These are phyloP conservation scores for Phtheirospermum japonicum DNA, from an alignment of 257 asterid genomes.

Conservation along the genomic window DNA sequence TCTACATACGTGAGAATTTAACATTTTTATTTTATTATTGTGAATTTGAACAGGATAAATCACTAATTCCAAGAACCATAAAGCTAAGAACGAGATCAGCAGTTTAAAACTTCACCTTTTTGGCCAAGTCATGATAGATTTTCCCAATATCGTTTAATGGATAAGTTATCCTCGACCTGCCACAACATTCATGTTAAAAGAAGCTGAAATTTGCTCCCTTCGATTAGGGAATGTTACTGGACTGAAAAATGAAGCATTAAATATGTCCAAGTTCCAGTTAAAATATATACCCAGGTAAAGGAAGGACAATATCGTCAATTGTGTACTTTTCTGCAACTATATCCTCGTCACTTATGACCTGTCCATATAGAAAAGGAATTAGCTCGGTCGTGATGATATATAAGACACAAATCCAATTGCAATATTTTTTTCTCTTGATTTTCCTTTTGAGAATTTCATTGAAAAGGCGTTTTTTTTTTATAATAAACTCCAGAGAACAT, in stretches of 20 bases:
- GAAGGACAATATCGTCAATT: slow-evolving; percentile 77
- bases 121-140: slow-evolving; percentile 65
- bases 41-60: not conserved
- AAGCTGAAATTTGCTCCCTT: slow-evolving; percentile 18
- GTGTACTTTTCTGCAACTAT: slow-evolving; percentile 59
- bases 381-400: slow-evolving; percentile 5
- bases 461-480: slow-evolving; percentile 3
- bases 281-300: slow-evolving; percentile 82
- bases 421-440: not conserved
- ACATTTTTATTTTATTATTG: not conserved
- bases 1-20: slow-evolving; percentile 20
- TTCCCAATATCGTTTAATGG: slow-evolving; percentile 75
- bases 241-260: slow-evolving; percentile 17
- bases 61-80: not conserved
- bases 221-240: not conserved
- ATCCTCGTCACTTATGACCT: slow-evolving; percentile 79
- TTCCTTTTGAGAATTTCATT: not conserved
- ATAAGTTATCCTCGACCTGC: slow-evolving; percentile 83
- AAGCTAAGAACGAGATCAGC: slow-evolving; percentile 1
- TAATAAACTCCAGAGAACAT: slow-evolving; percentile 17
- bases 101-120: slow-evolving; percentile 52
- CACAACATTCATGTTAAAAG: slow-evolving; percentile 25
- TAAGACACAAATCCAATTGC: slow-evolving; percentile 12
- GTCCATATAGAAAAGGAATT: slow-evolving; percentile 28
- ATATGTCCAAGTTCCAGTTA: slow-evolving; percentile 25